Conservation (phyloP, 2,329 filamentous ascomycete species). For the Aspergillus spinulosporus region DNA sequence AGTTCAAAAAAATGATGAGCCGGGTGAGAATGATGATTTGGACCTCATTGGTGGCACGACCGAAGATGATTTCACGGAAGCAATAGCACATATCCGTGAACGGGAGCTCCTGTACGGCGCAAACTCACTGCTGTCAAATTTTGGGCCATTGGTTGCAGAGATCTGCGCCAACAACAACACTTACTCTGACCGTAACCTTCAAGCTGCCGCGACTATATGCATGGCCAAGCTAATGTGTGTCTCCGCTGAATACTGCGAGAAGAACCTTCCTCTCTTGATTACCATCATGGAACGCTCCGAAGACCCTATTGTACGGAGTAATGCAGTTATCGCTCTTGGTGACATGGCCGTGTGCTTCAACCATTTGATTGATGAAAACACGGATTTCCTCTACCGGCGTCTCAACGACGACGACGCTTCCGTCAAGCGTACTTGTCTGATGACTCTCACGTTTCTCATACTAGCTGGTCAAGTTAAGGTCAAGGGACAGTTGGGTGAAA, state of each 20-base stretch:
- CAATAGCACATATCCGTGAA: slow-evolving; percentile 80
- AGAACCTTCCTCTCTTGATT: slow-evolving; percentile 87
- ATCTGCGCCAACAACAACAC: slow-evolving; percentile 93
- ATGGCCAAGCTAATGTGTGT: slow-evolving; percentile 99
- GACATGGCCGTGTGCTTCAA: slow-evolving; percentile 99
- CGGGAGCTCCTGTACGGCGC: slow-evolving; percentile 80
- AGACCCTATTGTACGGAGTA: slow-evolving; percentile 89
- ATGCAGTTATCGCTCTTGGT: slow-evolving; percentile 92
- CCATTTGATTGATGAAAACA: slow-evolving; percentile 98
- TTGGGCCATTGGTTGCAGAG: slow-evolving; percentile 87
- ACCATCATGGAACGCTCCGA: slow-evolving; percentile 95
- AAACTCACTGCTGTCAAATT: slow-evolving; percentile 80
- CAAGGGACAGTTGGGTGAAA: slow-evolving; percentile 96
- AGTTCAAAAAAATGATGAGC: slow-evolving; percentile 53
- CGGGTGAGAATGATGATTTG: slow-evolving; percentile 78
- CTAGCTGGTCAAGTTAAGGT: slow-evolving; percentile 98
- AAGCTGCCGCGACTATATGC: slow-evolving; percentile 90
- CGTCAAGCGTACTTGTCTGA: slow-evolving; percentile 95
- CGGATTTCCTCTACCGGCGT: slow-evolving; percentile 92
- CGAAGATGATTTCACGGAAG: slow-evolving; percentile 88
- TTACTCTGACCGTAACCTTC: slow-evolving; percentile 84
- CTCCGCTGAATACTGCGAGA: slow-evolving; percentile 92
- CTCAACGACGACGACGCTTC: slow-evolving; percentile 84
- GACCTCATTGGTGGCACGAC: slow-evolving; percentile 96
- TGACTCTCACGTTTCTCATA: slow-evolving; percentile 97